Evolutionary conservation across 345 rosid species (phyloP).

Genomic region (Hibiscus mutabilis): DNA sequence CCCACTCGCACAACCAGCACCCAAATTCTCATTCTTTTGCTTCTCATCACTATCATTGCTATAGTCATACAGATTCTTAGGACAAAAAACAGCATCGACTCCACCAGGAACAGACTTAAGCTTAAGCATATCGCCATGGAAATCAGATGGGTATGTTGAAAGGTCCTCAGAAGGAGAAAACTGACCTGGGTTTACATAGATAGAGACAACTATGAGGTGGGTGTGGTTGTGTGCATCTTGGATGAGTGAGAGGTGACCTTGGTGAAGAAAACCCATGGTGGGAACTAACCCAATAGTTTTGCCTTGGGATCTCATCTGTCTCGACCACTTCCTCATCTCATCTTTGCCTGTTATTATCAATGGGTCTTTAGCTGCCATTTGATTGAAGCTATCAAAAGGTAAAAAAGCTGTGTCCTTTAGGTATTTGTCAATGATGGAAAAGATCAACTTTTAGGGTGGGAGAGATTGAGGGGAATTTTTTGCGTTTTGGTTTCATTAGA

Average conservation of each 20-base stretch:
- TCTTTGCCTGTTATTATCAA: conserved; percentile 46
- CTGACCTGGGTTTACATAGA: conserved; percentile 94
- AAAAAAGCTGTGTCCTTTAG: background rate
- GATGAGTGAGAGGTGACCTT: conserved; percentile 75
- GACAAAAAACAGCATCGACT: conserved; percentile 65
- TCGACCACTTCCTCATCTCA: conserved; percentile 76
- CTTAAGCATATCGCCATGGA: conserved; percentile 60
- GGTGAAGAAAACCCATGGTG: conserved; percentile 91
- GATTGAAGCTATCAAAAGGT: background rate
- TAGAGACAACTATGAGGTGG: conserved; percentile 58
- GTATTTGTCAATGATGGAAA: too few species aligned
- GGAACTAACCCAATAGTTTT: conserved; percentile 70
- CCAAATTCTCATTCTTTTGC: background rate
- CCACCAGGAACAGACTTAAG: conserved; percentile 49
- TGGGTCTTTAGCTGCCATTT: conserved; percentile 32
- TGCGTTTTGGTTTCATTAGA: too few species aligned
- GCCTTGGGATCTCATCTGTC: conserved; percentile 50
- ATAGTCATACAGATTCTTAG: conserved; percentile 67
- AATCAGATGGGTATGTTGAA: conserved; percentile 88
- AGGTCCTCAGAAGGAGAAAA: conserved; percentile 83
- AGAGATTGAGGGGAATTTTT: too few species aligned
- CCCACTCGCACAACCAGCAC: conserved; percentile 9
- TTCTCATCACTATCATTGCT: background rate
- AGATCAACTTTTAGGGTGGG: too few species aligned
- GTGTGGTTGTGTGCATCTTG: conserved; percentile 43